A percentile compares a stretch with the other conserved stretches of the same genome.
These are phyloP conservation scores for Calonectria pteridis DNA, from an alignment of 2,329 filamentous ascomycete species.

Conservation along the genomic window DNA sequence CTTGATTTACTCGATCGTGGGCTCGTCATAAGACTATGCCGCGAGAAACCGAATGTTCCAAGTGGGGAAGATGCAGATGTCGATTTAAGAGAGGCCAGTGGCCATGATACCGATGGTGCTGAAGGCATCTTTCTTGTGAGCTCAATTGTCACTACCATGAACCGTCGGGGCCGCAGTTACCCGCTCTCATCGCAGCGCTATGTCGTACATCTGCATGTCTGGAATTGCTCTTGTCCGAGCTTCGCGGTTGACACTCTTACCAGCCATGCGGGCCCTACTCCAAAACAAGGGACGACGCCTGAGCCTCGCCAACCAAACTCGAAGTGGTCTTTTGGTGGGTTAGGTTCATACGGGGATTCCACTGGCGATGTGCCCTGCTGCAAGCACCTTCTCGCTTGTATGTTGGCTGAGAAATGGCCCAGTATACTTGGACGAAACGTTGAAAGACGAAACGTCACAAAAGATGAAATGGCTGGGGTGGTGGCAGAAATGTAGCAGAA, in stretches of 20 bases:
- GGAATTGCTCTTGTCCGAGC: slow-evolving; percentile 91
- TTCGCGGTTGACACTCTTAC: slow-evolving; percentile 82
- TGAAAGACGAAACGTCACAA: slow-evolving; percentile 64
- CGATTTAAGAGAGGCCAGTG: background rate
- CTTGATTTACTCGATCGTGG: slow-evolving; percentile 87
- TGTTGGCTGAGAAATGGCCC: slow-evolving; percentile 77
- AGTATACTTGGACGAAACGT: slow-evolving; percentile 68
- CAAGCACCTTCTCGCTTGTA: slow-evolving; percentile 90
- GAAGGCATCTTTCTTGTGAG: slow-evolving; percentile 71
- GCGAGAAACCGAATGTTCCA: background rate
- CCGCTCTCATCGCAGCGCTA: slow-evolving; percentile 60
- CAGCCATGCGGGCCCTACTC: slow-evolving; percentile 19
- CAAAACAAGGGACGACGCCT: background rate
- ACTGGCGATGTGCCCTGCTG: slow-evolving; percentile 70
- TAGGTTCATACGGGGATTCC: slow-evolving; percentile 47
- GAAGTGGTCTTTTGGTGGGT: slow-evolving; percentile 63
- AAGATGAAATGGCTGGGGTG: slow-evolving; percentile 81
- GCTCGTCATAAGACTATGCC: slow-evolving; percentile 71
- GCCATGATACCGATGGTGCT: slow-evolving; percentile 23
- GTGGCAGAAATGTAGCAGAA: slow-evolving; percentile 56
- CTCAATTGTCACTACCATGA: slow-evolving; percentile 61
- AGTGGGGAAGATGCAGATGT: slow-evolving; percentile 18
- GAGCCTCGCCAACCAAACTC: slow-evolving; percentile 5
- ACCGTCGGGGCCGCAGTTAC: slow-evolving; percentile 38
- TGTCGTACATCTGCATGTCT: slow-evolving; percentile 78